Base-by-base conservation (phyloP, 371 early-diverging fungal genomes). In the Dinochytrium kinnereticum region DNA sequence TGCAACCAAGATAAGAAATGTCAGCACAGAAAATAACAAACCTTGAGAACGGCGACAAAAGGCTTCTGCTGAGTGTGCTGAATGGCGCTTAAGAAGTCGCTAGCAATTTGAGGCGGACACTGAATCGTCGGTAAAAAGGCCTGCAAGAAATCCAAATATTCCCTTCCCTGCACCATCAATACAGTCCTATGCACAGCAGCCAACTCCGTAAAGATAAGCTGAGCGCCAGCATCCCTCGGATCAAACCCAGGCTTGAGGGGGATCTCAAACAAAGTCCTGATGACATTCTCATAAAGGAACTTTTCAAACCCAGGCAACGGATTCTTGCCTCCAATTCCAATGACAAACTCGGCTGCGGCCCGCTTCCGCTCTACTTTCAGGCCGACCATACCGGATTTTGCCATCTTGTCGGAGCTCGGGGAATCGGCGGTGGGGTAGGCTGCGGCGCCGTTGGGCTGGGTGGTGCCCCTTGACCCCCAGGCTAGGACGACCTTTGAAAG, bases 131-230 rank as follows among this genome's bases (percentile, higher is more conserved):
- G 91, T 36, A 93, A 77, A 71, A 87, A 93, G 13, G 86, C 85
- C 5, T 77, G 81, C 83, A 94, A 78, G 74, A 89, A 93, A 61
- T 90, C 89, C 70, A 90, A 64, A 74, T 90, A 93, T 38, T 86
- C 84, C 26, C 73, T 69, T 1, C 92, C 91, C 76, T 90, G 90
- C 75, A 89, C 90, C 39, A 74, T 44, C 40, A 87, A 86, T 70
- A 92, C 80, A 28, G 89, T 83, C 78, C 93, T 91, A 76, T 94
- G 92, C 66, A 94, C 81, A 19, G 85, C 77, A 0, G 94, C 87
- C 51, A 96, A 91, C 80, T 97, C 96, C 17, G 90, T 87, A 76
- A 97, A 86, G 0, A 94, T 92, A 82, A 94, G 73, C 61, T 89
- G 79, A 0, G 92, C 85, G 80, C 94, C 93, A 13, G 93, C 96